A percentile compares a stretch with the other conserved stretches of the same genome.
Evolutionary conservation across 805 yeast genomes (phyloP).

Genomic region (Vanderwaltozyma polyspora): DNA sequence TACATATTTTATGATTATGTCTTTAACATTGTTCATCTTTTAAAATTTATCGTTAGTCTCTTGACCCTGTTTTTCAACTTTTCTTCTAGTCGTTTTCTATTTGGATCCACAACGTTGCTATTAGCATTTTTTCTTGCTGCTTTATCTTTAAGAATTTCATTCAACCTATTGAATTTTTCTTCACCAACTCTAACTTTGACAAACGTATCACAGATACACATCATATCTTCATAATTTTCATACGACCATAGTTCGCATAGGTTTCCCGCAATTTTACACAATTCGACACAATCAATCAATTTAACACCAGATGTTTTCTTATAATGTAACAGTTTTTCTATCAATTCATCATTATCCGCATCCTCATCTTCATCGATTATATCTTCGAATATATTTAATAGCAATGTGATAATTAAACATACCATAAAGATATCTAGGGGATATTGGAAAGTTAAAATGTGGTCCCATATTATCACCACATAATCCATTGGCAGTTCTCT

Average conservation of each 20-base stretch:
- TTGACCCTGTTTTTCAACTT: slow-evolving; percentile 17
- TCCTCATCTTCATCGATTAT: slow-evolving; percentile 9
- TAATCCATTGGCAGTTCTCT: slow-evolving; percentile 21
- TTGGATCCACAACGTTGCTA: slow-evolving; percentile 10
- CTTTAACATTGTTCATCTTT: no score
- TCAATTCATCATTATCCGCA: slow-evolving; percentile 21
- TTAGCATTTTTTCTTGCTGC: neutral
- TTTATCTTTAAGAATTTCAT: neutral
- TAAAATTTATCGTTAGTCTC: no score
- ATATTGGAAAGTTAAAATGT: slow-evolving; percentile 16
- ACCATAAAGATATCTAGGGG: slow-evolving; percentile 17
- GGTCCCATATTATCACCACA: slow-evolving; percentile 24
- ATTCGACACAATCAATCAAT: slow-evolving; percentile 12
- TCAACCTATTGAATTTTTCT: slow-evolving; percentile 1
- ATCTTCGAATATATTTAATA: slow-evolving; percentile 13
- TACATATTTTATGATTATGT: no score
- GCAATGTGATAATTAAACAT: slow-evolving; percentile 15
- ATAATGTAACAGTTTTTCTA: slow-evolving; percentile 18
- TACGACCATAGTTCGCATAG: slow-evolving; percentile 19
- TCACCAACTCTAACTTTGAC: slow-evolving; percentile 12
- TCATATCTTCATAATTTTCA: slow-evolving; percentile 14
- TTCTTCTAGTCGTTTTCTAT: slow-evolving; percentile 18
- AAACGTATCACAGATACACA: slow-evolving; percentile 13
- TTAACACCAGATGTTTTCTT: slow-evolving; percentile 3
- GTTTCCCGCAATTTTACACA: slow-evolving; percentile 20